phyloP scores from a whole-genome alignment of 345 rosid genomes.

The Ailanthus altissimus region DNA sequence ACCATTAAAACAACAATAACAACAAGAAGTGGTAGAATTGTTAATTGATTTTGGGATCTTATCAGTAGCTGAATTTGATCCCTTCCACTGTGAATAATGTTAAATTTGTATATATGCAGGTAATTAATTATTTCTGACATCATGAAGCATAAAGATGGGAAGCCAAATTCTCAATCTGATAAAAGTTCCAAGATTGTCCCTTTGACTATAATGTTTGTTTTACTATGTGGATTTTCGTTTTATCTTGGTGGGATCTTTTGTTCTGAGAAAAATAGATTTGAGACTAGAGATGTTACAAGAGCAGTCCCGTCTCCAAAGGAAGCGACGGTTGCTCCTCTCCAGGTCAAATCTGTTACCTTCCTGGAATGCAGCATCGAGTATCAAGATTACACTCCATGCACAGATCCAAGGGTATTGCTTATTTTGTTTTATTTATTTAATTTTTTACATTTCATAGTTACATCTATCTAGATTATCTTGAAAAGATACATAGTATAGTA shows the following conservation, averaged over 20 bases:
- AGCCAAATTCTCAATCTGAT: conserved; percentile 51
- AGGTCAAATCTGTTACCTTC: conserved; percentile 58
- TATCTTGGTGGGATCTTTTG: conserved; percentile 85
- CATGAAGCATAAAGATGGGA: conserved; percentile 93
- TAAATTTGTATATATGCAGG: conserved; percentile 32
- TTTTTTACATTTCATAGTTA: background rate
- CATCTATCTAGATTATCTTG: background rate
- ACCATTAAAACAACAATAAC: background rate
- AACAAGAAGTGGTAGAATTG: background rate
- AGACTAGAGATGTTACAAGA: conserved; percentile 28
- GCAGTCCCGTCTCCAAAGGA: conserved; percentile 55
- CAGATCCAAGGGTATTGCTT: conserved; percentile 80
- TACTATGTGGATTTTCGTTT: conserved; percentile 80
- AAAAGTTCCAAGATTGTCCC: conserved; percentile 51
- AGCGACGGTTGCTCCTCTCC: conserved; percentile 44
- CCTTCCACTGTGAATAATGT: background rate
- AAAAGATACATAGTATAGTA: no score
- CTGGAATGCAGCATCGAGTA: conserved; percentile 76
- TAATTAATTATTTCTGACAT: conserved; percentile 21
- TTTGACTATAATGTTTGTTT: conserved; percentile 44
- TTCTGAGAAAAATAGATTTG: conserved; percentile 47
- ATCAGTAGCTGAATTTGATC: background rate
- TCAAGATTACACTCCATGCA: conserved; percentile 98
- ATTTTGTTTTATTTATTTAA: background rate
- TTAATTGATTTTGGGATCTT: background rate